Base-by-base conservation (phyloP, 768 basidiomycete species). In the Agaricus blazei region DNA sequence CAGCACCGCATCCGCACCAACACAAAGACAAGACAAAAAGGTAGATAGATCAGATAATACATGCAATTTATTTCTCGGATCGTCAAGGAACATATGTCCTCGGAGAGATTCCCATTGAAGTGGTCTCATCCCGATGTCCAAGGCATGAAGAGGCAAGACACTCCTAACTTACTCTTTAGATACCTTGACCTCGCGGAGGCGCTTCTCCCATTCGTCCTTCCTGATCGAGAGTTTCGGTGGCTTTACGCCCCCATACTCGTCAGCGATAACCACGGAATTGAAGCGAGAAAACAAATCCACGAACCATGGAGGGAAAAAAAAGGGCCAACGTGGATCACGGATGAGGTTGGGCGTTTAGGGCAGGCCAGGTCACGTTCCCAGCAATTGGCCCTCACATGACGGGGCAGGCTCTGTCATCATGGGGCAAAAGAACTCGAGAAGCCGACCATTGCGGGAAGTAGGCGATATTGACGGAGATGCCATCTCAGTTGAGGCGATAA, bases 31-130 rank as follows among this genome's bases (percentile, higher is more conserved):
- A 9, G 70, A 64, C 68, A 65, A 68, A 51, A 65, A 66, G 54
- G 37, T 59, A 48, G 47, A 14, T 40, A 28, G 41, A 62, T 92
- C 90, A 91, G 93, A 87, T 89, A 90, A 88, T 88, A 86, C 84
- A 90, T 90, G 84, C 85, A 85, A 75, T 66, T 15, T 37, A 37
- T 41, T 41, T 41, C 78, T 80, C 72, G 65, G 63, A 78, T 88
- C 85, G 76, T 87, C 88, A 84, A 60, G 64, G 56, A 48, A 57
- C 70, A 71, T 29, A 26, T 4, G 7, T 46, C n/a, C 92, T 79
- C 93, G 87, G 96, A 94, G 96, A 98, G 96, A 98, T 98, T 99
- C 96, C 96, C 95, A 98, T 78, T 87, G 34, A 34, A 75, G 70
- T 80, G 72, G 75, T 68, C 70, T 89, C 87, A 88, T 88, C 87